phyloP scores from a whole-genome alignment of 805 yeast species.

The Metschnikowia continentalis region DNA sequence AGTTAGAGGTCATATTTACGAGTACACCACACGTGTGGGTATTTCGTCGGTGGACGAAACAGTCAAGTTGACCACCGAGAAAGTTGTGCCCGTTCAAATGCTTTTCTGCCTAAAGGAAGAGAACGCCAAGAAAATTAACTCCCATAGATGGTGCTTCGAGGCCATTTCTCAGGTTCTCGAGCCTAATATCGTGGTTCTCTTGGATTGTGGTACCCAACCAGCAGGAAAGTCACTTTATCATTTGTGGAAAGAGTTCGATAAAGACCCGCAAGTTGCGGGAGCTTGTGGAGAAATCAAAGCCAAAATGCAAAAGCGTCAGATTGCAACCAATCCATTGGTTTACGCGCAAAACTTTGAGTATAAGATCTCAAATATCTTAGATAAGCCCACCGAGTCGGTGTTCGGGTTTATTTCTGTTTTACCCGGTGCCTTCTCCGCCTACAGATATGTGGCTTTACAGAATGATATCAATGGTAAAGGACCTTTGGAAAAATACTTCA shows the following conservation, averaged over 20 bases:
- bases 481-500: conserved; percentile 85
- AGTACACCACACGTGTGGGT: conserved; percentile 89
- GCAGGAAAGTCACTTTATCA: conserved; percentile 78
- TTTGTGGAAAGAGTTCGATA: conserved; percentile 82
- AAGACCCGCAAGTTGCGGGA: conserved; percentile 82
- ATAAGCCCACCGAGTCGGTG: conserved; percentile 91
- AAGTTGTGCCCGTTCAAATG: conserved; percentile 76
- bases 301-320: conserved; percentile 45
- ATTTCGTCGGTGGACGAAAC: conserved; percentile 55
- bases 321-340: conserved; percentile 73
- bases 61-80: conserved; percentile 47
- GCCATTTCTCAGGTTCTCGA: conserved; percentile 80
- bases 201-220: conserved; percentile 96
- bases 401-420: conserved; percentile 93
- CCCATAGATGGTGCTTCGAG: conserved; percentile 96
- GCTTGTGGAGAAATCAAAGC: conserved; percentile 89
- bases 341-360: conserved; percentile 98
- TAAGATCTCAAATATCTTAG: conserved; percentile 90
- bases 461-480: conserved; percentile 69
- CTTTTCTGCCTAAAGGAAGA: conserved; percentile 86
- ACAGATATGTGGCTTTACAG: conserved; percentile 74
- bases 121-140: conserved; percentile 85
- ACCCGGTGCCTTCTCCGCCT: conserved; percentile 97
- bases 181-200: conserved; percentile 76
- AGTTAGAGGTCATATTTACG: conserved; percentile 86